Percentiles rank a stretch among this genome's conserved stretches.
These are phyloP conservation scores for Acarospora socialis DNA, from an alignment of 2,329 filamentous ascomycete genomes.

Conservation along the genomic window DNA sequence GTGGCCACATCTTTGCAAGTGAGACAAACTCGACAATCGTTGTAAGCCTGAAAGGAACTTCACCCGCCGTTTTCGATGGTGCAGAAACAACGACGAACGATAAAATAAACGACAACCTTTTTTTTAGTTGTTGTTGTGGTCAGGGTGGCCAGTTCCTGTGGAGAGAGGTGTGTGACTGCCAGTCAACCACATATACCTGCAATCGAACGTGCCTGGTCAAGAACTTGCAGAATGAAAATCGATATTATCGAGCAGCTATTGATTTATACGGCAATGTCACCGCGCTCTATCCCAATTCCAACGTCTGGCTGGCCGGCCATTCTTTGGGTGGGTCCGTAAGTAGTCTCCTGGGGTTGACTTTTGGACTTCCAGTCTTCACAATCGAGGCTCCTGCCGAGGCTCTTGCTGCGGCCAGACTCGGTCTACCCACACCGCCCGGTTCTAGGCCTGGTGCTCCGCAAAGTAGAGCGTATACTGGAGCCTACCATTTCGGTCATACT, in stretches of 20 bases:
- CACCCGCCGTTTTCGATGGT: slow-evolving; percentile 85
- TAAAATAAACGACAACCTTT: slow-evolving; percentile 94
- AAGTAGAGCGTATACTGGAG: slow-evolving; percentile 55
- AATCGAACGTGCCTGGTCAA: slow-evolving; percentile 78
- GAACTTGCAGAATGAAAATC: slow-evolving; percentile 65
- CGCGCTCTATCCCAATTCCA: slow-evolving; percentile 67
- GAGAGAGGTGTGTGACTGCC: slow-evolving; percentile 87
- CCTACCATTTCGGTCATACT: slow-evolving; percentile 87
- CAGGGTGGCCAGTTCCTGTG: slow-evolving; percentile 84
- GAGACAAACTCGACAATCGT: slow-evolving; percentile 74
- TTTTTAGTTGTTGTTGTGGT: slow-evolving; percentile 94
- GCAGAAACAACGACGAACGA: slow-evolving; percentile 93
- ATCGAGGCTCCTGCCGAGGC: slow-evolving; percentile 91
- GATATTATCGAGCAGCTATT: slow-evolving; percentile 79
- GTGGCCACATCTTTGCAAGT: slow-evolving; percentile 86
- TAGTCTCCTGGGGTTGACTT: slow-evolving; percentile 79
- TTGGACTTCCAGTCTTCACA: slow-evolving; percentile 77
- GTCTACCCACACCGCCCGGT: slow-evolving; percentile 72
- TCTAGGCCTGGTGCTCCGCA: slow-evolving; percentile 58
- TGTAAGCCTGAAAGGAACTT: slow-evolving; percentile 86
- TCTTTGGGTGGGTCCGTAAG: slow-evolving; percentile 82
- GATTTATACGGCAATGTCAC: slow-evolving; percentile 90
- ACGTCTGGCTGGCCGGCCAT: slow-evolving; percentile 83
- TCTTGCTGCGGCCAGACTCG: slow-evolving; percentile 68
- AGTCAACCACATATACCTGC: slow-evolving; percentile 72